Base-by-base conservation (phyloP, 208 protist genomes). In the Wallacemonas sp. region DNA sequence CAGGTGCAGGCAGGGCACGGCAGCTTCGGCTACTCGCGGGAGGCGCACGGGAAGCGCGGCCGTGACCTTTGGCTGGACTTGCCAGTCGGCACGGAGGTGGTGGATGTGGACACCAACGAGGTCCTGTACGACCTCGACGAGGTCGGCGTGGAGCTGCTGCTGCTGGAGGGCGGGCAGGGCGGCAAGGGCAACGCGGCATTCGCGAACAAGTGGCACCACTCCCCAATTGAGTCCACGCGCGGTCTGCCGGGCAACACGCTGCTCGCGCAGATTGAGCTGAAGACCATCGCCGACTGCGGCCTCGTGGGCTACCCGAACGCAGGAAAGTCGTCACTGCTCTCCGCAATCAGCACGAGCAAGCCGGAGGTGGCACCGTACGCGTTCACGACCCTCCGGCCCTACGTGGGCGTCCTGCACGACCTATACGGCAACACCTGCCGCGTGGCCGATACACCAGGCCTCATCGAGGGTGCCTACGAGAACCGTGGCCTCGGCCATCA, bases 261-360 rank as follows among this genome's bases (percentile, higher is more conserved):
- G 87, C 74, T 97, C 16, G 87, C 86, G 11, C 82, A 93, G 57
- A 83, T 98, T 32, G 90, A 97, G 67, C 80, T 98, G 4, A 97
- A 97, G 65, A 87, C 81, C 0, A 87, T 98, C 55, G 95, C 92
- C 8, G 93, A 98, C 73, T 92, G 95, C 49, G 91, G 89, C 8
- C 76, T 98, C 28, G 78, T 98, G 25, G 95, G 95, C 8, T 97
- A 93, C 74, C 92, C 95, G 0, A 98, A 98, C 52, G 89, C 91
- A 3, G 95, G 95, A 5, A 98, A 98, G 79, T 97, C 91, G 2
- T 92, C 92, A 14, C 61, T 98, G 25, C 82, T 98, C 20, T 81
- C 80, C n/a, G 85, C 95, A 49, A 91, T 98, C 49, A 96, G 82
- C 59, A 33, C 72, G 10, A 91, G 85, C 63, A 92, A 94, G 65